These are phyloP conservation scores for Globisporangium heterothallicum DNA, from an alignment of 352 stramenopile genomes.

Conservation along the genomic window DNA sequence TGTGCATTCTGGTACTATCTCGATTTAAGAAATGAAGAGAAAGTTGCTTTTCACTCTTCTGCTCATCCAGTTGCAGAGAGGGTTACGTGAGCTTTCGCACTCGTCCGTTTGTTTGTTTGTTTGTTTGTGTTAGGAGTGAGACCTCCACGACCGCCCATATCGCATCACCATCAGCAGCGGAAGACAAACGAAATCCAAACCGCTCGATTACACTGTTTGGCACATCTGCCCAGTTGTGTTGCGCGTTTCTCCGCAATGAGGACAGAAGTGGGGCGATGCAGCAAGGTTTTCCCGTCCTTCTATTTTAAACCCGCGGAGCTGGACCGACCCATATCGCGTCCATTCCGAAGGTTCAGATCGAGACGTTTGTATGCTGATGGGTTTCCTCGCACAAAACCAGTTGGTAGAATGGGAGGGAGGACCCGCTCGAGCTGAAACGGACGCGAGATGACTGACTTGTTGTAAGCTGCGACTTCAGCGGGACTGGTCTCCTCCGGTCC, in stretches of 20 bases:
- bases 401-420: background rate
- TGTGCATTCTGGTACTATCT: no score
- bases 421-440: background rate
- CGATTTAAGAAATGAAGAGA: no score
- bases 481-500: background rate
- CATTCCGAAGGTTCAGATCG: slow-evolving; percentile 12
- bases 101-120: no score
- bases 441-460: slow-evolving; percentile 1
- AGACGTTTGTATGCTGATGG: background rate
- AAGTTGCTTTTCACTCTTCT: no score
- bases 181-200: background rate
- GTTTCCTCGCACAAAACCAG: background rate
- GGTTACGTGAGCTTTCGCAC: no score
- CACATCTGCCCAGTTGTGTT: slow-evolving; percentile 1
- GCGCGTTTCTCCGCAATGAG: slow-evolving; percentile 7
- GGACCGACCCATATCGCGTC: background rate
- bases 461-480: no score
- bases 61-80: no score
- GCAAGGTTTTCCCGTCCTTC: slow-evolving; percentile 8
- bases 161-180: background rate
- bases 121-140: no score
- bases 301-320: background rate
- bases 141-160: background rate
- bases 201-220: slow-evolving; percentile 1
- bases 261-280: background rate